Evolutionary conservation across 805 yeast genomes (phyloP).

Genomic region (Hanseniaspora lachancei): DNA sequence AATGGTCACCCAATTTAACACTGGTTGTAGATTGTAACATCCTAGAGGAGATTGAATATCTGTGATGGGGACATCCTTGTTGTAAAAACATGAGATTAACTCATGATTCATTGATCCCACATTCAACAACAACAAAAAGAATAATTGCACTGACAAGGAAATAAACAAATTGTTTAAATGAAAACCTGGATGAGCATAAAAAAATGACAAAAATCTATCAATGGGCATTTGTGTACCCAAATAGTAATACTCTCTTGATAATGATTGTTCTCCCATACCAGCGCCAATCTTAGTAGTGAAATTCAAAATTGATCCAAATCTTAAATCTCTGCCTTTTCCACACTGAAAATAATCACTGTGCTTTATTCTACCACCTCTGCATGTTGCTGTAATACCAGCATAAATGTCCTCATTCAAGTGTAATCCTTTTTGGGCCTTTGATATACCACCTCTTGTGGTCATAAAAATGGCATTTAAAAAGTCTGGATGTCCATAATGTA

Average conservation of each 20-base stretch:
- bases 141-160: constrained; percentile 72
- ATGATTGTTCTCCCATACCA: constrained; percentile 94
- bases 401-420: constrained; percentile 91
- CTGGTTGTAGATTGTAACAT: constrained; percentile 75
- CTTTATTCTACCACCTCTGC: constrained; percentile 86
- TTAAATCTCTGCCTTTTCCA: constrained; percentile 92
- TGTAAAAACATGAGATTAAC: constrained; percentile 52
- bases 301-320: constrained; percentile 81
- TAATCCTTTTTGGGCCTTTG: constrained; percentile 86
- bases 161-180: constrained; percentile 85
- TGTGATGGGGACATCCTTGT: constrained; percentile 55
- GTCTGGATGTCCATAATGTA: constrained; percentile 96
- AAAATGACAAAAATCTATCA: constrained; percentile 81
- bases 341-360: constrained; percentile 94
- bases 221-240: constrained; percentile 80
- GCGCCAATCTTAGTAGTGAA: constrained; percentile 94
- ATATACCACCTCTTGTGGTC: constrained; percentile 92
- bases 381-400: constrained; percentile 83
- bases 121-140: constrained; percentile 66
- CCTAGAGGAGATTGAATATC: constrained; percentile 67
- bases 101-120: constrained; percentile 70
- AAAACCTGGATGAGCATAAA: constrained; percentile 94
- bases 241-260: constrained; percentile 83
- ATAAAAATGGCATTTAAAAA: constrained; percentile 78
- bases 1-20: constrained; percentile 77